Percentiles rank a stretch among this genome's conserved stretches.
These are phyloP conservation scores for Viridothelium virens DNA, from an alignment of 495 filamentous ascomycete genomes.

Conservation along the genomic window DNA sequence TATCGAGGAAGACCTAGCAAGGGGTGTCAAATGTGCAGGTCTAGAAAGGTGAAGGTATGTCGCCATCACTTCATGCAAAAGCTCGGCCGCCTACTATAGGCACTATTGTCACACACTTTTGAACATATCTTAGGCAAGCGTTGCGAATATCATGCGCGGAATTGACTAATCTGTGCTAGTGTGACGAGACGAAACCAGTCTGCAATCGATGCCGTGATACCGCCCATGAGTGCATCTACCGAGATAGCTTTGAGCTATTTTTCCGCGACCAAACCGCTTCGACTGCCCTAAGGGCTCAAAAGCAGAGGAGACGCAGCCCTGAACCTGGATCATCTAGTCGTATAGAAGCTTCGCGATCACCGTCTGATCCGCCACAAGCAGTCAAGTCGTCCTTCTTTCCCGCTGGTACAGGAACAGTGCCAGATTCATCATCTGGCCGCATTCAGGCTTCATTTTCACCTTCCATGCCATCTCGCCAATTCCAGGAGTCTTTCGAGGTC, in stretches of 20 bases:
- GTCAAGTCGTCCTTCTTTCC: not conserved
- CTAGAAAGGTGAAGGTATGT: constrained; percentile 26
- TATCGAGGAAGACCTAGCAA: constrained; percentile 27
- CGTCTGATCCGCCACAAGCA: not conserved
- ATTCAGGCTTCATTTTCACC: not conserved
- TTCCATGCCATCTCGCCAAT: not conserved
- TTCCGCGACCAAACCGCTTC: constrained; percentile 24
- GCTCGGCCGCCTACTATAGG: too few species aligned
- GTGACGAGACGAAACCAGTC: constrained; percentile 24
- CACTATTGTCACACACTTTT: too few species aligned
- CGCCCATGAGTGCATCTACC: constrained; percentile 21
- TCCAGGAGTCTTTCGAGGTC: not conserved
- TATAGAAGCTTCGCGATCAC: not conserved
- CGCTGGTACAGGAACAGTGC: not conserved
- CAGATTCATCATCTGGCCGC: not conserved
- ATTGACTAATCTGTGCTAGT: constrained; percentile 15
- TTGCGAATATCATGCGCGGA: not conserved
- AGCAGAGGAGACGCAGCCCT: constrained; percentile 18
- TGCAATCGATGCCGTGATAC: constrained; percentile 20
- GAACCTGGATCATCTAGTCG: constrained; percentile 2
- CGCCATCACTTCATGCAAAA: not conserved
- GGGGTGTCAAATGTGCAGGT: constrained; percentile 25
- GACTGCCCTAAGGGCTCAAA: constrained; percentile 23
- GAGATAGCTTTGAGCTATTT: constrained; percentile 21
- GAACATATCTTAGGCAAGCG: not conserved